A percentile compares a stretch with the other conserved stretches of the same genome.
phyloP scores from a whole-genome alignment of 2,329 filamentous ascomycete genomes.

The Tolypocladium cylindrosporum region DNA sequence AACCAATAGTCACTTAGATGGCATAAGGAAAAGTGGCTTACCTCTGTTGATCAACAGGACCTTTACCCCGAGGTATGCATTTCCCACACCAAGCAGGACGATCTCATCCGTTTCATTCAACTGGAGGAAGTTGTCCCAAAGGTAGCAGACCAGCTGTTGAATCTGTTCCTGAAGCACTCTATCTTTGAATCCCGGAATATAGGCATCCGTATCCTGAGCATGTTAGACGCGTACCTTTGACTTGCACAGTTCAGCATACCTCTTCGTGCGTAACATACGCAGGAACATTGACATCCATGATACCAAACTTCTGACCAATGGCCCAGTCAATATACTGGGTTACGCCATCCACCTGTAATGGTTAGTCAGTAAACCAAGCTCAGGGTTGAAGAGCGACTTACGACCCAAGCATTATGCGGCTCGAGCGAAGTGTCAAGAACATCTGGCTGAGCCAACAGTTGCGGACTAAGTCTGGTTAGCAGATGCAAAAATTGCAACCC shows the following conservation, averaged over 20 bases:
- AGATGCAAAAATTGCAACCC: not conserved
- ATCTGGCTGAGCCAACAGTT: conserved; percentile 58
- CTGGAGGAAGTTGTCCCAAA: conserved; percentile 97
- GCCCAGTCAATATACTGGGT: conserved; percentile 82
- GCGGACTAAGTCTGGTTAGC: conserved; percentile 38
- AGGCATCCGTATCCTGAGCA: conserved; percentile 36
- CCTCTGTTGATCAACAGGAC: conserved; percentile 70
- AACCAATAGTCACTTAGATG: not conserved
- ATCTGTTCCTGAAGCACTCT: conserved; percentile 46
- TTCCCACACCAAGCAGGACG: conserved; percentile 81
- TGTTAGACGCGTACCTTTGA: conserved; percentile 1
- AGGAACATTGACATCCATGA: conserved; percentile 89
- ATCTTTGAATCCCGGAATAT: conserved; percentile 33
- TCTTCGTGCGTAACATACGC: conserved; percentile 59
- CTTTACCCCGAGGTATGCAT: conserved; percentile 75
- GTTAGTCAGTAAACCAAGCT: conserved; percentile 4
- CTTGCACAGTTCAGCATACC: conserved; percentile 23
- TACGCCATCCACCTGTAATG: conserved; percentile 63
- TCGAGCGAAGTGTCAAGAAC: conserved; percentile 64
- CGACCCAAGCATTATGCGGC: conserved; percentile 79
- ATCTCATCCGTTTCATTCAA: conserved; percentile 62
- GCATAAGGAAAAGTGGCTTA: conserved; percentile 23
- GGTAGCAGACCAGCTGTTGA: conserved; percentile 68
- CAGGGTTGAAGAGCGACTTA: conserved; percentile 33
- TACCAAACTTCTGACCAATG: conserved; percentile 60